phyloP scores from a whole-genome alignment of 352 stramenopile genomes.

The Aphanomyces euteiches region DNA sequence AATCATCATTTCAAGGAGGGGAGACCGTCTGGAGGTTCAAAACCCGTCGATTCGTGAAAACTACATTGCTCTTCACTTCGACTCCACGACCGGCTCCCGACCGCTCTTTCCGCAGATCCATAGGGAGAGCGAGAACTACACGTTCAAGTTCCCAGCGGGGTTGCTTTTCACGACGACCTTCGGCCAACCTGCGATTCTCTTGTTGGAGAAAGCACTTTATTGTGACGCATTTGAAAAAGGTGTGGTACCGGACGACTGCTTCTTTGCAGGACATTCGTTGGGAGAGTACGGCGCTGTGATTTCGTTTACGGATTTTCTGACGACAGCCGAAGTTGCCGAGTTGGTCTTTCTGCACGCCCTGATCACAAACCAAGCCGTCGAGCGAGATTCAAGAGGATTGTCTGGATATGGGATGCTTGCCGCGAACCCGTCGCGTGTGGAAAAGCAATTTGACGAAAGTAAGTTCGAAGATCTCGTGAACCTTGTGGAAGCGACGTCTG shows the following conservation, averaged over 20 bases:
- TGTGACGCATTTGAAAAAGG: conserved; percentile 67
- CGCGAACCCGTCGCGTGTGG: conserved; percentile 70
- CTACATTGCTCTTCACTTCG: conserved; percentile 68
- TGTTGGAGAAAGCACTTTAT: conserved; percentile 82
- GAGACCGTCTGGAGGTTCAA: conserved; percentile 24
- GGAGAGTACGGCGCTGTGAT: conserved; percentile 81
- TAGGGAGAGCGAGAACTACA: conserved; percentile 69
- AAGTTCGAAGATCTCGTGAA: conserved; percentile 54
- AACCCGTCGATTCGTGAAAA: conserved; percentile 77
- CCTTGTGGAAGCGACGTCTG: conserved; percentile 47
- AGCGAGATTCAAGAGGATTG: conserved; percentile 50
- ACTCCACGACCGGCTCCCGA: conserved; percentile 41
- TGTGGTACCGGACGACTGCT: conserved; percentile 64
- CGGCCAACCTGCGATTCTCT: conserved; percentile 72
- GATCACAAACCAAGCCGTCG: conserved; percentile 43
- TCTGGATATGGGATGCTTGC: conserved; percentile 87
- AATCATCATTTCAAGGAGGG: too few relatives aligned
- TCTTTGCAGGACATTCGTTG: conserved; percentile 84
- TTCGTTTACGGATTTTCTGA: conserved; percentile 63
- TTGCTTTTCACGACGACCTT: conserved; percentile 85
- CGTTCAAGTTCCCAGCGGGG: conserved; percentile 64
- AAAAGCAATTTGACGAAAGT: conserved; percentile 58
- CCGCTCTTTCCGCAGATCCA: conserved; percentile 79
- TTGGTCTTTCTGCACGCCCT: conserved; percentile 77
- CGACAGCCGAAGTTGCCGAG: conserved; percentile 70